Evolutionary conservation across 2,329 filamentous ascomycete genomes (phyloP).

Genomic region (Diaporthe aspalathi): DNA sequence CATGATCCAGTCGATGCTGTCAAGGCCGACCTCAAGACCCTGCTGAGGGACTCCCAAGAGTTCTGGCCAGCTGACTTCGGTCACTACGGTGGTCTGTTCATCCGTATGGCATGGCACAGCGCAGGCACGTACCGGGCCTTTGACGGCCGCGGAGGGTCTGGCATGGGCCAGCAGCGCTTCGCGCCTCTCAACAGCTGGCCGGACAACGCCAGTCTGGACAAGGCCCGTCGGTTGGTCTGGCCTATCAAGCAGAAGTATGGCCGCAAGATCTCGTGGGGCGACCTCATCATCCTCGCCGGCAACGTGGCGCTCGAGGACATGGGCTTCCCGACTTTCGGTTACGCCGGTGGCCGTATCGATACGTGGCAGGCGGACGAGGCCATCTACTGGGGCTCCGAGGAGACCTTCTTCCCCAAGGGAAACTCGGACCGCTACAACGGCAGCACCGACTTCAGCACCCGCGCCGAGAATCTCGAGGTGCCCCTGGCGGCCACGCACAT

Average conservation of each 20-base stretch:
- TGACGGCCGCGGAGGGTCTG: slow-evolving; percentile 80
- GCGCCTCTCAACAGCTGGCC: slow-evolving; percentile 81
- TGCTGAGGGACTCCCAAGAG: slow-evolving; percentile 83
- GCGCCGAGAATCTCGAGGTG: slow-evolving; percentile 67
- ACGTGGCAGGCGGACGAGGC: slow-evolving; percentile 79
- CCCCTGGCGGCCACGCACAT: slow-evolving; percentile 75
- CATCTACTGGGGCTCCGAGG: slow-evolving; percentile 80
- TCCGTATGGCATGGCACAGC: slow-evolving; percentile 85
- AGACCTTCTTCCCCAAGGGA: slow-evolving; percentile 72
- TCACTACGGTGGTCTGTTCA: slow-evolving; percentile 83
- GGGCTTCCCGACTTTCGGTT: slow-evolving; percentile 77
- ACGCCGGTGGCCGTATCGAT: slow-evolving; percentile 75
- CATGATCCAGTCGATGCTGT: slow-evolving; percentile 60
- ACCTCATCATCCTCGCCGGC: slow-evolving; percentile 75
- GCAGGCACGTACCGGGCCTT: slow-evolving; percentile 81
- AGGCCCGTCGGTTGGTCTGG: slow-evolving; percentile 80
- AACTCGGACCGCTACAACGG: slow-evolving; percentile 57
- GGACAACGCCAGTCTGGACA: slow-evolving; percentile 80
- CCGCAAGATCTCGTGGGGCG: slow-evolving; percentile 81
- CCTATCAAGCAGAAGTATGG: slow-evolving; percentile 86
- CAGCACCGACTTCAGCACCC: slow-evolving; percentile 63
- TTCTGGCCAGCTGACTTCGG: slow-evolving; percentile 88
- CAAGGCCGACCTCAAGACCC: slow-evolving; percentile 76
- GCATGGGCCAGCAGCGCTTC: slow-evolving; percentile 74
- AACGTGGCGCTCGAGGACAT: slow-evolving; percentile 81